Evolutionary conservation across 1,284 basidiomycete species (phyloP), one percentile per base, ranked within the genome.

Genomic region (Fistulinella cinereoalba): DNA sequence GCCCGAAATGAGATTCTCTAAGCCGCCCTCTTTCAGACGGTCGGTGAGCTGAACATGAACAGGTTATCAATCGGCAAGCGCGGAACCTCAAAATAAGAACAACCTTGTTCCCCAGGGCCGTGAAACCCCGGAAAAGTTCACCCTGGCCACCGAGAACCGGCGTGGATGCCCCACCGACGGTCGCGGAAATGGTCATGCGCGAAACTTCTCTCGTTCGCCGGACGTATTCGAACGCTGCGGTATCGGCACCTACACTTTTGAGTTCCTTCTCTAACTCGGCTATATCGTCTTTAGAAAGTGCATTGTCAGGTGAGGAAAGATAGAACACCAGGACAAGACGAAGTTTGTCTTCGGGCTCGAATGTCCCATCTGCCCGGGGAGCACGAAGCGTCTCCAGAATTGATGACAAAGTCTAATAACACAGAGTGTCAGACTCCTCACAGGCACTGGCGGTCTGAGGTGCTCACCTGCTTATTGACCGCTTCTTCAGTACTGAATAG

Each of bases 401-500:
- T 10, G 82, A 78, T 51, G 84, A 77, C 46, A 89, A 85, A 6
- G 83, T 88, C 80, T 95, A 58, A 31, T 12, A 31, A 43, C 43
- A 44, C 41, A 27, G 8, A 16, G 10, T 1, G 13, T 65, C 21
- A 57, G 52, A 18, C 15, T 22, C 19, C 15, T 37, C 33, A 45
- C 12, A 5, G 19, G 18, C 4, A 38, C n/a, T n/a, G n/a, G n/a
- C 10, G 31, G 13, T 11, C 10, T 4, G 12, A 10, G 7, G 33
- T 1, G 16, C 46, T 56, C 41, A 88, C 88, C 74, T 89, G 91
- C 64, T 92, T 92, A 24, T 77, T 75, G 48, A 92, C 92, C 6
- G 83, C 81, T 68, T 99, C 97, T 72, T 99, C 97, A 21, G 88
- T 85, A 66, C 96, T 95, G 74, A 98, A 99, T 15, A 99, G 76